Conservation (phyloP, 2,329 filamentous ascomycete genomes). For the Delphinella strobiligena region DNA sequence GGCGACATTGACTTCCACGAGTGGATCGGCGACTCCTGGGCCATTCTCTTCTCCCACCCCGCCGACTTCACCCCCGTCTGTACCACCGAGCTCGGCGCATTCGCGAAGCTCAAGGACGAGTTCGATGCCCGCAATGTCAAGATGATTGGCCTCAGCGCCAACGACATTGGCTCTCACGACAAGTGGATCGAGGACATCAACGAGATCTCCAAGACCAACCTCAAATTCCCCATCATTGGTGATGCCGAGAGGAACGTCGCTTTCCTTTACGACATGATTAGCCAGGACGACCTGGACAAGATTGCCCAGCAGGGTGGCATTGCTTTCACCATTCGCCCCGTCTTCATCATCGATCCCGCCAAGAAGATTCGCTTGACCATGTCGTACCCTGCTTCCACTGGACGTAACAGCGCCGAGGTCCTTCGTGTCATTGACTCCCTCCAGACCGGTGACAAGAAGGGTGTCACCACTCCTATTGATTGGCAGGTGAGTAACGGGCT, state of each 20-base stretch:
- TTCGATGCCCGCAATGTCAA: constrained; percentile 80
- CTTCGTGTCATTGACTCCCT: constrained; percentile 46
- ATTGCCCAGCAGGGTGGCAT: constrained; percentile 35
- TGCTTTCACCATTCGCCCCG: constrained; percentile 86
- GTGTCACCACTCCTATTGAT: constrained; percentile 51
- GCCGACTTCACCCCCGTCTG: constrained; percentile 89
- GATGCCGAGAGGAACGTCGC: constrained; percentile 37
- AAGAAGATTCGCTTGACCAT: constrained; percentile 91
- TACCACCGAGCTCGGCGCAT: constrained; percentile 89
- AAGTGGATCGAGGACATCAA: constrained; percentile 75
- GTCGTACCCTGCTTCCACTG: constrained; percentile 83
- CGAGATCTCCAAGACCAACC: constrained; percentile 30
- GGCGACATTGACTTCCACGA: constrained; percentile 62
- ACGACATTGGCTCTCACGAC: constrained; percentile 71
- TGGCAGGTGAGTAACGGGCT: constrained; percentile 5
- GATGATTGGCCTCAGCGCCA: constrained; percentile 79
- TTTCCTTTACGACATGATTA: constrained; percentile 37
- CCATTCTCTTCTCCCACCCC: constrained; percentile 73
- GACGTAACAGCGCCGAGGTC: constrained; percentile 48
- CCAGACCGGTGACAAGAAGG: constrained; percentile 69
- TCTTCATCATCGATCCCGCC: constrained; percentile 87
- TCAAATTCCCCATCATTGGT: constrained; percentile 39
- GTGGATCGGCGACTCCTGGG: constrained; percentile 69
- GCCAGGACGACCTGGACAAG: constrained; percentile 23
- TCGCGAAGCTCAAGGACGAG: constrained; percentile 78